Evolutionary conservation across 805 yeast genomes (phyloP), one percentile per base, ranked within the genome.

Genomic region (Saturnispora zaruensis): DNA sequence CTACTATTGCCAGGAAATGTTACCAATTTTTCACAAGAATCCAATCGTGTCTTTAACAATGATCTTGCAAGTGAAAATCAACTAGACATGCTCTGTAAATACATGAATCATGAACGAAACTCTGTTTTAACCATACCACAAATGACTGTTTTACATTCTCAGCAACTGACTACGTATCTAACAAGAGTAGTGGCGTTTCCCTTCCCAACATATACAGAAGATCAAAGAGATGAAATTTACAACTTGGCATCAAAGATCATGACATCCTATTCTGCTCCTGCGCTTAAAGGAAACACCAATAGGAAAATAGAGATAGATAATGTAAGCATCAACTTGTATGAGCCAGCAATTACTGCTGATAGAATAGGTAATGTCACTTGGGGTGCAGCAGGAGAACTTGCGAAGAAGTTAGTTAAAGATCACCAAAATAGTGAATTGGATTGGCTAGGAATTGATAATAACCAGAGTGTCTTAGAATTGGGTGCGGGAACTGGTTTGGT

Each of bases 401-500:
- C 93, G 3, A 68, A 74, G 32, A 65, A 84, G 24, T 62, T 87
- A 3, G 63, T 74, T 5, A 56, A 62, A 8, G 40, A 54, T n/a
- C 45, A 53, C 1, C 24, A 44, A 8, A 33, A 47, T 2, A 5
- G 25, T 14, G 24, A 18, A 20, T 40, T 41, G 13, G 20, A 38
- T 8, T 34, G 48, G 43, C 20, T 40, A 1, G 6, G 20, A 2
- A 41, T 41, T 4, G 30, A 26, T 14, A 43, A 68, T 3, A 5
- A 32, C 7, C 66, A 61, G 37, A 74, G 63, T 4, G 58, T 82
- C 0, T 62, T 86, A 26, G 99, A 91, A 59, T 68, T 93, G n/a
- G 99, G 99, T 0, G 74, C 98, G 0, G 99, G 99, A 0, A 93
- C 99, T 0, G 99, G 99, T 0, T 70, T 91, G 14, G 84, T 82